These are phyloP conservation scores for Singerocomus rubriflavus DNA, from an alignment of 1,284 basidiomycete species.

Conservation along the genomic window DNA sequence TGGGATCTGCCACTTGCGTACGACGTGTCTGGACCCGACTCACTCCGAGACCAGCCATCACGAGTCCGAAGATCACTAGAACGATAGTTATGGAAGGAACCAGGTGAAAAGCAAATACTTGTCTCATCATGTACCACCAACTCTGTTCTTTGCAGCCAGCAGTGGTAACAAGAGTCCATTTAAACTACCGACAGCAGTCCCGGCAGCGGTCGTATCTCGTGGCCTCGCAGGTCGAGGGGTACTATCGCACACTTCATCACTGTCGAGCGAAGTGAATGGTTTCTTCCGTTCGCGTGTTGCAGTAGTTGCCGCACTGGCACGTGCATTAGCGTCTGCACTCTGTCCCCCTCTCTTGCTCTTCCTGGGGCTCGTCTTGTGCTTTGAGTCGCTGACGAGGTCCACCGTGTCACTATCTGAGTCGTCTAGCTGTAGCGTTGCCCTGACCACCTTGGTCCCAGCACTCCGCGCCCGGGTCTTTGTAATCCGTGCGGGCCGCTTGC, in stretches of 20 bases:
- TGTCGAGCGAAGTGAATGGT: not conserved
- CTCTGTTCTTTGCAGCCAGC: constrained; percentile 15
- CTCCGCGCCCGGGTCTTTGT: constrained; percentile 2
- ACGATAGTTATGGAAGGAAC: not conserved
- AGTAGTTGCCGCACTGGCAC: not conserved
- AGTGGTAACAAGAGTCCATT: constrained; percentile 13
- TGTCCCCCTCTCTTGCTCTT: constrained; percentile 1
- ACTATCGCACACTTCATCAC: constrained; percentile 14
- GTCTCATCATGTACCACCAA: constrained; percentile 15
- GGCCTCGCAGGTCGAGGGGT: constrained; percentile 26
- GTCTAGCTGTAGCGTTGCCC: not conserved
- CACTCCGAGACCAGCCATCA: constrained; percentile 17
- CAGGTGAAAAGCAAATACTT: not conserved
- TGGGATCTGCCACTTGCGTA: constrained; percentile 7
- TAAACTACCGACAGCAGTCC: not conserved
- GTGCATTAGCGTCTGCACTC: not conserved
- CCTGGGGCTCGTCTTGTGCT: not conserved
- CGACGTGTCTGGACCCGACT: constrained; percentile 25
- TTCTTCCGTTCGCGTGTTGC: constrained; percentile 2
- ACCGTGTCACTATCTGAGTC: constrained; percentile 10
- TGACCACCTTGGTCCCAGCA: not conserved
- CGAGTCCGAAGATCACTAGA: not conserved
- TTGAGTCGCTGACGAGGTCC: constrained; percentile 1
- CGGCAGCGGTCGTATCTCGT: not conserved
- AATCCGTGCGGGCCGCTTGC: constrained; percentile 5